phyloP scores from a whole-genome alignment of 768 basidiomycete species.

The Termitomyces sp. region DNA sequence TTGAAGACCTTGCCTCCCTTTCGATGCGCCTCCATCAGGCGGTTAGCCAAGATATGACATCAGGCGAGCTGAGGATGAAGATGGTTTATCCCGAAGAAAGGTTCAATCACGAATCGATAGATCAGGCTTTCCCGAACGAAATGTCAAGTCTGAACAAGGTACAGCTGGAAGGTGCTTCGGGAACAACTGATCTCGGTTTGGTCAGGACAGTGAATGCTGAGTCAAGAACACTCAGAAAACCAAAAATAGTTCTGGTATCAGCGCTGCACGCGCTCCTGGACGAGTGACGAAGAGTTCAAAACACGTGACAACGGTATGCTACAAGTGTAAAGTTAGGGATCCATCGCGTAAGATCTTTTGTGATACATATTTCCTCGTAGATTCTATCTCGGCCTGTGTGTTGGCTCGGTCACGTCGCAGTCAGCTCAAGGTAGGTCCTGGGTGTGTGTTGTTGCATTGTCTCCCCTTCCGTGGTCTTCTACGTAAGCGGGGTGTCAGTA shows the following conservation, averaged over 20 bases:
- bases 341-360: too few relatives aligned
- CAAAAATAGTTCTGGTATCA: constrained; percentile 3
- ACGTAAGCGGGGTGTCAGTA: too few relatives aligned
- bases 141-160: neutral
- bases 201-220: neutral
- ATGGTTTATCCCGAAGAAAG: constrained; percentile 2
- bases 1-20: constrained; percentile 1
- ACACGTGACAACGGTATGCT: too few relatives aligned
- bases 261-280: constrained; percentile 1
- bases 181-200: constrained; percentile 12
- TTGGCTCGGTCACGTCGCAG: too few relatives aligned
- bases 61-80: constrained; percentile 3
- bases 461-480: too few relatives aligned
- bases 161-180: neutral
- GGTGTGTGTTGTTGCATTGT: too few relatives aligned
- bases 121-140: constrained; percentile 13
- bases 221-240: constrained; percentile 1
- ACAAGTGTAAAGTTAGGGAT: too few relatives aligned
- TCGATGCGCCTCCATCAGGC: constrained; percentile 8
- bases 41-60: constrained; percentile 7
- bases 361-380: too few relatives aligned
- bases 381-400: too few relatives aligned
- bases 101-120: constrained; percentile 5
- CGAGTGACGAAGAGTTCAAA: too few relatives aligned
- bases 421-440: too few relatives aligned